Percentiles rank a stretch among this genome's conserved stretches.
Evolutionary conservation across 306 rosid genomes (phyloP).

Genomic region (Carpinus fangiana): DNA sequence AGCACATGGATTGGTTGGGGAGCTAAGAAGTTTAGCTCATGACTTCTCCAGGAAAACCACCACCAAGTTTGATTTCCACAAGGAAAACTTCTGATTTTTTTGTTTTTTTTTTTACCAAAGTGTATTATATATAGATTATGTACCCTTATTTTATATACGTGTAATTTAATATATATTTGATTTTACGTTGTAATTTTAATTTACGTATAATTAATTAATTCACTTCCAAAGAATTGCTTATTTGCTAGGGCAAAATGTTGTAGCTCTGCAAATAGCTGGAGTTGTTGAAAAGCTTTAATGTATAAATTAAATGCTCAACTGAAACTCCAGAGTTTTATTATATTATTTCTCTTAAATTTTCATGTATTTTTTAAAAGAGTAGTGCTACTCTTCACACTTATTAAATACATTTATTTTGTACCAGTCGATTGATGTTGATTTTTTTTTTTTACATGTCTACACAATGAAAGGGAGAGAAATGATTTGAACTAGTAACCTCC

Average conservation of each 20-base stretch:
- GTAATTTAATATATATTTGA: not conserved
- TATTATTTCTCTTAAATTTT: too few species aligned
- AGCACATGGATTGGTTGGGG: constrained; percentile 62
- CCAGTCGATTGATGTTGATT: too few species aligned
- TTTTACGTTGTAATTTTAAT: not conserved
- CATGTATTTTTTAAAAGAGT: too few species aligned
- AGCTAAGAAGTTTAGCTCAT: constrained; percentile 60
- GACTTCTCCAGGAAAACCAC: constrained; percentile 74
- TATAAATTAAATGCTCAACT: too few species aligned
- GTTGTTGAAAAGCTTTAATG: too few species aligned
- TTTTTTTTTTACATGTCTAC: too few species aligned
- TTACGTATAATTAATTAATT: not conserved
- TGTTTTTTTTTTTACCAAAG: not conserved
- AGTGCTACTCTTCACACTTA: too few species aligned
- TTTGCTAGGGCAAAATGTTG: not conserved
- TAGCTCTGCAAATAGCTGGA: too few species aligned
- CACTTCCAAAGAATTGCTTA: not conserved
- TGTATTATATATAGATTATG: constrained; percentile 26
- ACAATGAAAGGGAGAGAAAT: too few species aligned
- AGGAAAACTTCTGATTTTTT: constrained; percentile 61
- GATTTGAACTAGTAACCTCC: too few species aligned
- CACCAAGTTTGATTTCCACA: constrained; percentile 89
- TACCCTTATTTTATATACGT: constrained; percentile 2
- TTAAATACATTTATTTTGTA: too few species aligned
- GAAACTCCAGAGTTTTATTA: too few species aligned